A percentile compares a stretch with the other conserved stretches of the same genome.
phyloP scores from a whole-genome alignment of 148 eudicot genomes.

The Rhododendron vialii region DNA sequence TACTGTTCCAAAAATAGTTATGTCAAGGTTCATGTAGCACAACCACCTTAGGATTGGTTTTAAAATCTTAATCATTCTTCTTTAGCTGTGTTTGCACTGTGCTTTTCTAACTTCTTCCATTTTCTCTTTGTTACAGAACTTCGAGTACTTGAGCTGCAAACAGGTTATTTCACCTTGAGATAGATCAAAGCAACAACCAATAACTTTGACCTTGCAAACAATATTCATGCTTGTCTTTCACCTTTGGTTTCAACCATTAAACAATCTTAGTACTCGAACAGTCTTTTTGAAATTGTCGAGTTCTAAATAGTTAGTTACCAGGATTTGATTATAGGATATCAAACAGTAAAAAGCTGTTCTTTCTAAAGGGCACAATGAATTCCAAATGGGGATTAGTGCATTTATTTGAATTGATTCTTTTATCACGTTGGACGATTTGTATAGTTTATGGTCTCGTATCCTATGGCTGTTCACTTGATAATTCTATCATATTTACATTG shows the following conservation, averaged over 20 bases:
- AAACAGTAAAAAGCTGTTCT: background rate
- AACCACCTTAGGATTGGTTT: background rate
- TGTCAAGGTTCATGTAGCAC: background rate
- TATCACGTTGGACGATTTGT: background rate
- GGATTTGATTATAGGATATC: background rate
- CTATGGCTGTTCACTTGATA: background rate
- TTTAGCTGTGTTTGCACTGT: background rate
- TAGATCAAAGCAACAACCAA: constrained; percentile 45
- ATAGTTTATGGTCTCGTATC: background rate
- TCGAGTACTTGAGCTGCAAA: constrained; percentile 31
- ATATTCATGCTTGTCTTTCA: background rate
- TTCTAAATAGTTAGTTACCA: background rate
- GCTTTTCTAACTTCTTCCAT: background rate
- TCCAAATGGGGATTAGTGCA: background rate
- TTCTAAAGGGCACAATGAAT: background rate
- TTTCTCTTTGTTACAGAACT: constrained; percentile 21
- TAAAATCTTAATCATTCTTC: background rate
- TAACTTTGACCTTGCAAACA: constrained; percentile 37
- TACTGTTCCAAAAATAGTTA: background rate
- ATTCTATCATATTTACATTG: background rate
- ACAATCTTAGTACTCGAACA: background rate
- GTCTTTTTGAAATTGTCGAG: background rate
- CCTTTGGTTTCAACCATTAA: background rate
- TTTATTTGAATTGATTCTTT: background rate
- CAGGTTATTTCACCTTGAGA: constrained; percentile 33